These are phyloP conservation scores for Eucalyptus camaldulensis DNA, from an alignment of 345 rosid genomes.

Conservation along the genomic window DNA sequence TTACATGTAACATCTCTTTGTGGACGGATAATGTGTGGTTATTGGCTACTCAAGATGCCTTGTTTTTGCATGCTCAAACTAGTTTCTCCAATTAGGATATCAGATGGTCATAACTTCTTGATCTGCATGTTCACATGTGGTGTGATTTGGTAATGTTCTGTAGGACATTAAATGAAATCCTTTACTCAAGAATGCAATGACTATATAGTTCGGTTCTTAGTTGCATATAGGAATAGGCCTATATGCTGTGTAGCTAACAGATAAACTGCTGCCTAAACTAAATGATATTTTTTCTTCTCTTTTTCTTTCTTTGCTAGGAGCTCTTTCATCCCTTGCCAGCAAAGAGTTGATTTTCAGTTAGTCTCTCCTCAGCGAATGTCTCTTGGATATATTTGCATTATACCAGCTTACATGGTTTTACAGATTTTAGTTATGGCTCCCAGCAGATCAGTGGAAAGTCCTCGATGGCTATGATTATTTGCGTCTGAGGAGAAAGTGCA, in stretches of 20 bases:
- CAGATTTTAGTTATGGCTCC: background rate
- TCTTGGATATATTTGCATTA: background rate
- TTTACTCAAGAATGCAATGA: background rate
- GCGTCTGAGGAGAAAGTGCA: background rate
- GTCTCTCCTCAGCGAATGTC: background rate
- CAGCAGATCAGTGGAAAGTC: background rate
- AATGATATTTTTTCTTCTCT: background rate
- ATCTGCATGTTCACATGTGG: background rate
- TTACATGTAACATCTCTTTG: background rate
- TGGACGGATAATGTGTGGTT: background rate
- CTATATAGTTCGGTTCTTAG: background rate
- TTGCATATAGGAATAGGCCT: background rate
- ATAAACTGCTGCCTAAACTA: background rate
- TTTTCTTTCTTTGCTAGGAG: background rate
- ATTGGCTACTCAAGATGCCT: background rate
- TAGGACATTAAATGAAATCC: background rate
- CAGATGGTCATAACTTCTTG: background rate
- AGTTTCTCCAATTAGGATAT: background rate
- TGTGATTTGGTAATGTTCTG: background rate
- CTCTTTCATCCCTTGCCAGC: background rate
- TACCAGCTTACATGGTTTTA: background rate
- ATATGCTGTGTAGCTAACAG: background rate
- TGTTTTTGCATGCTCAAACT: background rate
- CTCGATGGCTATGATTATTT: background rate
- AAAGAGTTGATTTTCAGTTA: background rate